Evolutionary conservation across 192 early-diverging fungal species (phyloP), one percentile per base, ranked within the genome.

Genomic region (Umbelopsis isabellina): DNA sequence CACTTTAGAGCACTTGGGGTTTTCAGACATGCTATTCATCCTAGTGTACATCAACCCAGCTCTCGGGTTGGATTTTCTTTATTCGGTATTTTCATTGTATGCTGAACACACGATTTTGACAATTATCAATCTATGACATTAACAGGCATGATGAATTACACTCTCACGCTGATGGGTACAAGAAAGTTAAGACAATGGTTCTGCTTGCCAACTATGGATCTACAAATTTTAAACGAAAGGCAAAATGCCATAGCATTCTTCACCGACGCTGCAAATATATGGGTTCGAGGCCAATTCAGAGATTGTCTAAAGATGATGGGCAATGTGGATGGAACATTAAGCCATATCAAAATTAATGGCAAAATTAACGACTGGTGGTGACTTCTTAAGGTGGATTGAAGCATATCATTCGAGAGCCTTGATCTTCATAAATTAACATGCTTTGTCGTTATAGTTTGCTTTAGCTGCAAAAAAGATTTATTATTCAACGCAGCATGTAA

Each of bases 1-100:
- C 10, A 13, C 30, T 45, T 13, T 68, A 94, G 91, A n/a, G 94
- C 94, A 12, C 75, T 96, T 5, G 86, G 90, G 52, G 86, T 96
- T 15, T 94, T 96, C 70, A 83, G 89, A 46, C 76, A 86, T 23
- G 89, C 91, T 64, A 74, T 85, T 1, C 94, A 96, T 66, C 93
- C 94, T n/a, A 94, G 88, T 66, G 91, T 93, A 84, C 91, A 92
- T 72, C 84, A 81, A 48, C 80, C 80, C 4, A 86, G 75, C 27
- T 73, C 75, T 18, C 88, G 88, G 75, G 92, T 92, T 72, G 88
- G 91, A 1, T 73, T 88, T 7, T 94, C 93, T 0, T 70, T 95
- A 9, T 94, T 88, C 73, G 89, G 92, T 94, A 82, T 61, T 78
- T 13, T 30, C 50, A 41, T 22, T 41, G 8, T 0, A 45, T 2